A percentile compares a stretch with the other conserved stretches of the same genome.
phyloP scores from a whole-genome alignment of 352 stramenopile species.

The Globisporangium polare region DNA sequence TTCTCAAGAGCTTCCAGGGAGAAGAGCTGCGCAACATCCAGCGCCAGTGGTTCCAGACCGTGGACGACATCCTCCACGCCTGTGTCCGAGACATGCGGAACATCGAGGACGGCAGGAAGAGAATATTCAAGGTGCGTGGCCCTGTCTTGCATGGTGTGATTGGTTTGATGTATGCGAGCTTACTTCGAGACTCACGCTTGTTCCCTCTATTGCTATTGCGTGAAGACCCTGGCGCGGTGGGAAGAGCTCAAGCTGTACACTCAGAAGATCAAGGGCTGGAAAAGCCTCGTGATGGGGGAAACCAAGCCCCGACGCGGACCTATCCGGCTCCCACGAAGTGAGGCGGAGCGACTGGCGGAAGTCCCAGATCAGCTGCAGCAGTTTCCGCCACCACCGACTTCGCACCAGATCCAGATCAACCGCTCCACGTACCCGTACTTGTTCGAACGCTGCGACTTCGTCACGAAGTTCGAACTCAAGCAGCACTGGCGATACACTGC shows the following conservation, averaged over 20 bases:
- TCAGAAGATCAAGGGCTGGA: conserved; percentile 78
- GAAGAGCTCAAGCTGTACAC: conserved; percentile 79
- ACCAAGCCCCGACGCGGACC: conserved; percentile 54
- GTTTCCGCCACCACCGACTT: conserved; percentile 53
- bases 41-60: conserved; percentile 75
- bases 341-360: conserved; percentile 63
- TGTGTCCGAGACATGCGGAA: conserved; percentile 68
- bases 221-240: conserved; percentile 73
- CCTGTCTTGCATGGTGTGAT: background rate
- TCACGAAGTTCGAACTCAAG: conserved; percentile 56
- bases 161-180: background rate
- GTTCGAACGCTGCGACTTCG: conserved; percentile 65
- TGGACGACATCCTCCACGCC: conserved; percentile 72
- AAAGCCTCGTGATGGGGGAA: conserved; percentile 66
- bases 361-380: conserved; percentile 68
- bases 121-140: conserved; percentile 62
- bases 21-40: conserved; percentile 54
- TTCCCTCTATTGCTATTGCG: background rate
- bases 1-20: conserved; percentile 76
- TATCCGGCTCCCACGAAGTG: conserved; percentile 48
- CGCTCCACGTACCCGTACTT: conserved; percentile 70
- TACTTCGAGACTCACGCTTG: background rate
- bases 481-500: conserved; percentile 82
- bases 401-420: conserved; percentile 54
- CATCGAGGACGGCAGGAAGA: conserved; percentile 61